Base-by-base conservation (phyloP, 2,329 filamentous ascomycete genomes). In the Beauveria sp. region DNA sequence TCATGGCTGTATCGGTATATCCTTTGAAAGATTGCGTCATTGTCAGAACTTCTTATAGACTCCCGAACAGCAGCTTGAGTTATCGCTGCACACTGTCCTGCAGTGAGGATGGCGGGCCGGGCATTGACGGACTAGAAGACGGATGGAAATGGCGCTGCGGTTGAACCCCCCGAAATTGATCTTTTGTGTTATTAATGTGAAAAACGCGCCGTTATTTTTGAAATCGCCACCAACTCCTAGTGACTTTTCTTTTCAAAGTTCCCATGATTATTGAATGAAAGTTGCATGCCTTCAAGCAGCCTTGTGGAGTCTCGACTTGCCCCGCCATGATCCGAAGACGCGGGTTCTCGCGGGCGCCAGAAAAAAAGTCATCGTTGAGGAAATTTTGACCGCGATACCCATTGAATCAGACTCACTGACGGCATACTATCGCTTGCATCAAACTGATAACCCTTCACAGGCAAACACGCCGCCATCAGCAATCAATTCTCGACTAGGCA, bases 101-200 rank as follows among this genome's bases (percentile, higher is more conserved):
- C 20, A 56, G 43, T 9, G 46, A 43, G 40, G 59, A 57, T 10
- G 53, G 59, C 18, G 58, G 47, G 37, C 43, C 59, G 9, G 53
- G 53, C 24, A 43, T 61, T 18, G 44, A 22, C 24, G 52, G 53
- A 3, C 22, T 61, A n/a, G 52, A 56, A 24, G 59, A 61, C 12
- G 59, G 59, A 12, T 61, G 59, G 59, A 61, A 57, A 44, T 61
- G 59, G 59, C 53, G 41, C 44, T 61, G 59, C 20, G 18, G n/a
- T 14, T 61, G 46, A 57, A 26, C 14, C 12, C 20, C 9, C 14
- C 2, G 16, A 55, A 28, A n/a, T 9, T 55, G 20, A 41, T 6
- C 26, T 14, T 18, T 54, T 26, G 28, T 47, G n/a, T 34, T 24
- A 53, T 40, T n/a, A 44, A 24, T 22, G 14, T 43, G 34, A 43